Percentiles rank a stretch among this genome's conserved stretches.
Evolutionary conservation across 2,329 filamentous ascomycete species (phyloP).

Genomic region (Calonectria hawksworthii): DNA sequence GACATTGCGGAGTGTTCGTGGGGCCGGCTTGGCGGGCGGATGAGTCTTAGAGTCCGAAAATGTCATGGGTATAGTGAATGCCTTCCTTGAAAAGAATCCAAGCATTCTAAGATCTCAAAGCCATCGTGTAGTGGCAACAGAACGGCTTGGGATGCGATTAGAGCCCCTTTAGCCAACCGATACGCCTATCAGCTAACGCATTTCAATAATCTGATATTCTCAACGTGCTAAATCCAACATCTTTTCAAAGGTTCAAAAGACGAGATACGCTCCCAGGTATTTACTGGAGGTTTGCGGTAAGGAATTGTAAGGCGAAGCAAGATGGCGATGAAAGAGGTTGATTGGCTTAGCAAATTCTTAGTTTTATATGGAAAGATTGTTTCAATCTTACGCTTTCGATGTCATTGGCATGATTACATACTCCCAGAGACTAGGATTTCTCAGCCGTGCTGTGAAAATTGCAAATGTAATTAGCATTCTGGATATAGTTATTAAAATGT

Average conservation of each 20-base stretch:
- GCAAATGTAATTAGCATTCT: slow-evolving; percentile 25
- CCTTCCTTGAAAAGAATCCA: too few relatives aligned
- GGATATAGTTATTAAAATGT: slow-evolving; percentile 28
- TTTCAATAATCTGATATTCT: background rate
- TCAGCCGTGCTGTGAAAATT: slow-evolving; percentile 25
- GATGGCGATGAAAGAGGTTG: background rate
- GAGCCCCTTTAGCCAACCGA: background rate
- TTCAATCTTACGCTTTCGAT: slow-evolving; percentile 37
- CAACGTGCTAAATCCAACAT: background rate
- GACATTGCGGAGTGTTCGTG: background rate
- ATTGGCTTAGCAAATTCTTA: background rate
- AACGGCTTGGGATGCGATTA: background rate
- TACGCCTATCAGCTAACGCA: too few relatives aligned
- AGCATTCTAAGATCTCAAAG: too few relatives aligned
- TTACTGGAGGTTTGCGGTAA: background rate
- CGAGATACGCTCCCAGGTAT: background rate
- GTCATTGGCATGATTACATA: slow-evolving; percentile 28
- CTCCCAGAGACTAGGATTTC: slow-evolving; percentile 24
- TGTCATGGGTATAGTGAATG: background rate
- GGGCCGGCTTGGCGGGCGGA: background rate
- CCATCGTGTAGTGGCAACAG: fast-evolving
- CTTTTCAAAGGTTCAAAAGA: background rate
- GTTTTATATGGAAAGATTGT: slow-evolving; percentile 10
- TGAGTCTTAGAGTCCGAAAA: background rate
- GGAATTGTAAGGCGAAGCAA: background rate